Conservation (phyloP, 1,284 basidiomycete species). For the Pisolithus thermaeus region DNA sequence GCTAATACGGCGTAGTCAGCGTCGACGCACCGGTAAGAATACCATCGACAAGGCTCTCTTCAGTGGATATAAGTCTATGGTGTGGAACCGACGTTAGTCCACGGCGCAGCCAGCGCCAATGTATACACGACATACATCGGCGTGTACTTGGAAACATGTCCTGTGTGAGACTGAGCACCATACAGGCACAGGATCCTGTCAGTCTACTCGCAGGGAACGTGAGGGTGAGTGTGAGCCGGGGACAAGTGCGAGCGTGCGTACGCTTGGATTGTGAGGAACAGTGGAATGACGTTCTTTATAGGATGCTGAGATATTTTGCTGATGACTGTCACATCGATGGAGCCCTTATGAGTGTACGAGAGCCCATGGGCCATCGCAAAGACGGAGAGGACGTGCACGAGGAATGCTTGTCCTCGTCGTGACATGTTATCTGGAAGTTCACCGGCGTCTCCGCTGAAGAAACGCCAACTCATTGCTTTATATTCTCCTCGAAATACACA, state of each 20-base stretch:
- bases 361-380: too few relatives aligned
- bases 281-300: neutral
- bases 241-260: neutral
- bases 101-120: neutral
- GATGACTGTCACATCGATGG: too few relatives aligned
- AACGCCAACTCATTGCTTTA: conserved; percentile 36
- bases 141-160: neutral
- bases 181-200: neutral
- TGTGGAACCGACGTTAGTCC: neutral
- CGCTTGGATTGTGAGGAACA: neutral
- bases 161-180: neutral
- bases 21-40: neutral
- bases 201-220: neutral
- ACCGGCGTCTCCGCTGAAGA: neutral
- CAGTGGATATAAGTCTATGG: neutral
- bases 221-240: neutral
- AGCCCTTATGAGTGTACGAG: too few relatives aligned
- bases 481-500: conserved; percentile 71
- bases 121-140: neutral
- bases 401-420: neutral
- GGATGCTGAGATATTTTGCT: neutral
- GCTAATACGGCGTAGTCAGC: neutral
- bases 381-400: neutral
- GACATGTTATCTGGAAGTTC: neutral
- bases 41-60: neutral